These are phyloP conservation scores for Hypomyces rosellus DNA, from an alignment of 2,329 filamentous ascomycete species.

Conservation along the genomic window DNA sequence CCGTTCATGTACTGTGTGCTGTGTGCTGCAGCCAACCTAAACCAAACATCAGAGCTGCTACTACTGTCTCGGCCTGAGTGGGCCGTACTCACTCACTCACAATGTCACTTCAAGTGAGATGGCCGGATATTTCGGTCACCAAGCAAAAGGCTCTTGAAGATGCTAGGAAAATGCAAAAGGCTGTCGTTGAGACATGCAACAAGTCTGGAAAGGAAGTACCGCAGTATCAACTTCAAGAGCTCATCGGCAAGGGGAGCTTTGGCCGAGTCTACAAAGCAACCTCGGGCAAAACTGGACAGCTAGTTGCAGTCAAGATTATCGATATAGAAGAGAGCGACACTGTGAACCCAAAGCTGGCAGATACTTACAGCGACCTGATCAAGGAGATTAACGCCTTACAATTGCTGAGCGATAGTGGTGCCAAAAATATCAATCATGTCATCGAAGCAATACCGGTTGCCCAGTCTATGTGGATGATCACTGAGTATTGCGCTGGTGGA, in stretches of 20 bases:
- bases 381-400: slow-evolving; percentile 66
- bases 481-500: slow-evolving; percentile 78
- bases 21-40: background rate
- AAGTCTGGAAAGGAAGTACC: slow-evolving; percentile 55
- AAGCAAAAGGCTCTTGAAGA: slow-evolving; percentile 60
- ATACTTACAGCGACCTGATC: slow-evolving; percentile 63
- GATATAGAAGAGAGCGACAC: slow-evolving; percentile 74
- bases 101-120: slow-evolving; percentile 39
- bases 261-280: slow-evolving; percentile 66
- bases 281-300: slow-evolving; percentile 37
- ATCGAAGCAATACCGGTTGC: slow-evolving; percentile 73
- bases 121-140: slow-evolving; percentile 38
- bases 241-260: slow-evolving; percentile 70
- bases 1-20: background rate
- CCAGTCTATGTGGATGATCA: slow-evolving; percentile 81
- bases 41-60: background rate
- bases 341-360: slow-evolving; percentile 56
- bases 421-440: slow-evolving; percentile 74
- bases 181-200: slow-evolving; percentile 56
- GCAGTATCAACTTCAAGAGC: slow-evolving; percentile 61
- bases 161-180: slow-evolving; percentile 62
- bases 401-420: slow-evolving; percentile 65
- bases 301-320: slow-evolving; percentile 77
- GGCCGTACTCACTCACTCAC: background rate
- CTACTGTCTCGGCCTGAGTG: background rate